Evolutionary conservation across 306 rosid genomes (phyloP), one percentile per base, ranked within the genome.

Genomic region (Senna tora): DNA sequence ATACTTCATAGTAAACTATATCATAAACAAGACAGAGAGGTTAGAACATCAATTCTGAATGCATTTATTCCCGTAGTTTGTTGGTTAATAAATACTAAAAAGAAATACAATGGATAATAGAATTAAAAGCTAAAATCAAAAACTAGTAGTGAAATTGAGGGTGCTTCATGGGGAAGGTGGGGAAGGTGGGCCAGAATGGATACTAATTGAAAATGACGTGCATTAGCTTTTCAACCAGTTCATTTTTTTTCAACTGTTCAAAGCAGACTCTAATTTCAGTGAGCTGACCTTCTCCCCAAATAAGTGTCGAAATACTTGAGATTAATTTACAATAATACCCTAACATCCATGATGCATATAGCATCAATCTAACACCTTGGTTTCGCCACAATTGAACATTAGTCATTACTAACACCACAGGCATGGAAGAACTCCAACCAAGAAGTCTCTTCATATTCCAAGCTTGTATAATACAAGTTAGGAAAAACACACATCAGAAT

Each of bases 11-110:
- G 13, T 2, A 41, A 38, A 36, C 13, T 17, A 61, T 36, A 19
- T 61, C 5, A 61, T 16, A 61, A 61, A 61, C 10, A 10, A 67
- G 9, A 55, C 7, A 30, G 59, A 30, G 59, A 11, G 19, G 20
- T 38, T 54, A 9, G 19, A 51, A 52, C 20, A 71, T 33, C 41
- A 73, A 7, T 50, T 50, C 16, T 61, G 15, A 73, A 47, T 19
- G 50, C 69, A 72, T 9, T 65, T 45, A 45, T 14, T 45, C 17
- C 38, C 2, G 54, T 21, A 65, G 13, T 4, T 43, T 43, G 70
- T 5, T 10, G 4, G 41, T 64, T 12, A 45, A 25, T 21, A 15
- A 43, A 47, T n/a, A 25, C 11, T 22, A 6, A 13, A 32, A 5
- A 9, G 10, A 15, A n/a, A 20, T 19, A 20, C 6, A 63, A 41